Evolutionary conservation across 345 rosid species (phyloP), one percentile per base, ranked within the genome.

Genomic region (Eucalyptus tenuipes): DNA sequence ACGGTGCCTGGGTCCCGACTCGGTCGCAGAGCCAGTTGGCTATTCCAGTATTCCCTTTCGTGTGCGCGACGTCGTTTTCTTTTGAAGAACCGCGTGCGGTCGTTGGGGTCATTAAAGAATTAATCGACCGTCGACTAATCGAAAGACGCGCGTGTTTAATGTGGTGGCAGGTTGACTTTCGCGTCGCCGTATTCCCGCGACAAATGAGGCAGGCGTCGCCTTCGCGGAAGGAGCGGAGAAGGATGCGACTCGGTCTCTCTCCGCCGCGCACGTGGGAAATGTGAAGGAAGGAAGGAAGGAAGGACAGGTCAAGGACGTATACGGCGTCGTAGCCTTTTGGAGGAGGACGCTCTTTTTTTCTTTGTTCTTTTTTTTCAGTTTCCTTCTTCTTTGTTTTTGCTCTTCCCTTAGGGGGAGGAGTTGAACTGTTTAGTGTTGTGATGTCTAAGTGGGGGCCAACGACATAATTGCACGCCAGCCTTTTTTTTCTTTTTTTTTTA

Each of bases 141-240:
- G 24, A 75, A 75, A 3, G 13, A 75, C 47, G 47, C 47, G 45
- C 47, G 47, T 48, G 61, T 88, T 89, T 18, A 14, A n/a, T 49
- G n/a, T 55, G 42, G 64, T 24, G 92, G 87, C 94, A 95, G 97
- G 91, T 87, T 93, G 93, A 92, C 92, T 3, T 84, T 85, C 81
- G 89, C 8, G 15, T 88, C 89, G 4, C 95, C 97, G 4, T 93
- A 92, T n/a, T 86, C 85, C 8, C 87, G 91, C 16, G 88, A 44
- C 59, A 53, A 82, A 13, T 75, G 47, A 75, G 29, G 61, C 42
- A 9, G 0, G 81, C 82, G 81, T 71, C 27, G 84, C 47, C 42
- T 20, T 40, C 47, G 8, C 7, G 84, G 84, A 40, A 40, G 15
- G 82, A 20, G 82, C 29, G 27, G 71, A 29, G 11, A 42, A 55